Base-by-base conservation (phyloP, 2,329 filamentous ascomycete species). In the Cucurbitaria berberidis region DNA sequence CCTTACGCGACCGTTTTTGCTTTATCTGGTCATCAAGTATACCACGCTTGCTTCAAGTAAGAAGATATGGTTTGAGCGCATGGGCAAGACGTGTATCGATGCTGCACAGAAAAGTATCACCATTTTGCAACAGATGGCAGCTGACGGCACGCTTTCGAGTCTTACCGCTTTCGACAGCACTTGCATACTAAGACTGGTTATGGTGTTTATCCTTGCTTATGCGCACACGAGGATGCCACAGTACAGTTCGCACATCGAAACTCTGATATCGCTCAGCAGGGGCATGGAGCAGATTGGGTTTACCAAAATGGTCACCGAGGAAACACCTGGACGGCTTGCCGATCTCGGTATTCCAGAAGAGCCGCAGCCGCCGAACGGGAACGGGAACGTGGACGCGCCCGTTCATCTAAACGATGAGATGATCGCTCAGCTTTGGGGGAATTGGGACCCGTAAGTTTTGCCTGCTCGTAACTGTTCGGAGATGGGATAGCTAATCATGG, bases 151-250 rank as follows among this genome's bases (percentile, higher is more conserved):
- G 1, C 57, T 74, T 5, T 71, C 70, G 11, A 70, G 68, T 38
- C 49, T 74, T 1, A 74, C 69, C 1, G 70, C 70, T 4, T 73
- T 72, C 35, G 73, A 75, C 43, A 73, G 71, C 54, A 74, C 72
- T 1, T 70, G 70, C 43, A 50, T 74, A 8, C 57, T 75, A 5
- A 63, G 72, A 5, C 47, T 70, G 18, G 52, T 70, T 29, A 73
- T 74, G 59, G 69, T 75, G 3, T 75, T 73, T 49, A 69, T 74
- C 42, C 61, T 74, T 13, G 71, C 71, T 7, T 74, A 67, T 41
- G 66, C 62, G 6, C 69, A 70, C 32, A 72, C 68, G 6, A 63
- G 65, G 36, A 55, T 56, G 22, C 50, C 63, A 3, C 64, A 68
- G 9, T 71, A 71, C 39, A 65, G 62, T 24, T 45, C 50, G 10